Evolutionary conservation across 2,329 filamentous ascomycete genomes (phyloP), one percentile per base, ranked within the genome.

Genomic region (Lojkania enalia): DNA sequence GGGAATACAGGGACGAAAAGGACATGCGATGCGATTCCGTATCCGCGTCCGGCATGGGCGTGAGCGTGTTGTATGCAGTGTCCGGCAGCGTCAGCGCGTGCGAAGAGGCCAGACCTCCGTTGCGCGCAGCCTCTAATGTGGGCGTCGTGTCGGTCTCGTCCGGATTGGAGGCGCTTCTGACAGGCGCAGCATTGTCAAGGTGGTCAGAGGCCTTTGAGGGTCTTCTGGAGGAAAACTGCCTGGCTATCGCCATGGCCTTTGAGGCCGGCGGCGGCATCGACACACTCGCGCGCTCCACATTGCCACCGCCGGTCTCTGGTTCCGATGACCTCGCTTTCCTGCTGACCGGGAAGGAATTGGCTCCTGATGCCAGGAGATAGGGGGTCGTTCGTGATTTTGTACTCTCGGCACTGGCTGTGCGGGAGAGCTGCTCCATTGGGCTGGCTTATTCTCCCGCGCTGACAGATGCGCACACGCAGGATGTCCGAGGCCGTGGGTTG

Each of bases 1-100:
- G 71, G 21, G 86, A 89, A 61, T 87, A 86, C 39, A 88, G 73
- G 1, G 87, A 91, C 5, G 85, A 88, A 48, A 86, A 79, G 18
- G 87, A 90, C 63, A 87, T 76, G 39, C 87, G 82, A 59, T 88
- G 86, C 33, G 75, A 75, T 29, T 85, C 73, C 21, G 49, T 42
- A 36, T 69, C 66, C 35, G 53, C 49, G 46, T 69, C 78, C n/a
- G n/a, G n/a, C n/a, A n/a, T 46, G 80, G 80, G 15, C 74, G 72
- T 40, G 73, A 72, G 43, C 31, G 49, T 60, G 36, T 69, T 70
- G 50, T 75, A 63, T 37, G 77, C 70, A 30, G 76, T 63, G 44
- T 85, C 82, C 37, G 79, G 74, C 37, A 79, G 68, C 38, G 56
- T 49, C 39, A 60, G 58, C 44, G 61, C 45, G 39, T 60, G 57